Evolutionary conservation across 441 rosid genomes (phyloP), one percentile per base, ranked within the genome.

Genomic region (Erysimum pusillum): DNA sequence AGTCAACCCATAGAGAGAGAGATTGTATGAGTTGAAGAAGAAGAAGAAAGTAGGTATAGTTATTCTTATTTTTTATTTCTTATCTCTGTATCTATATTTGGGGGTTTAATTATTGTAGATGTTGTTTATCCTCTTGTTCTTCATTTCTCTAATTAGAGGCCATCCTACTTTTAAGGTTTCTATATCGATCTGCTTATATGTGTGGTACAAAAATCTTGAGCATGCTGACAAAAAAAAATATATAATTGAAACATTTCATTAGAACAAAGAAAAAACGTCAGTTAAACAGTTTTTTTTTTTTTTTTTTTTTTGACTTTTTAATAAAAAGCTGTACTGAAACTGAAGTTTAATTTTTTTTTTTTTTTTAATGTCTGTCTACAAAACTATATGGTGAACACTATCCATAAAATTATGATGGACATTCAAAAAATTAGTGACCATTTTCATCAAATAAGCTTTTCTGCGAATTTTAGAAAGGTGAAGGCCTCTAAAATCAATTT

Each of bases 131-230:
- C 59, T 69, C 56, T 63, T 25, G 36, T 63, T 58, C 62, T 36
- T 57, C 61, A 36, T 70, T 70, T 77, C 76, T 72, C 34, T 5
- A 22, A 22, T 17, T 22, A 39, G 76, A 64, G 80, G 76, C 39
- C 63, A 36, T 72, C 77, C 81, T 78, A 66, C 77, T 41, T 73
- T 78, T 60, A 39, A 77, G 81, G 69, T 66, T 58, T 48, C 62
- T 36, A 14, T 53, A 44, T 49, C 28, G 28, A 25, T 25, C 18
- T 71, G 22, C 31, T 28, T 36, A 18, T 20, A 32, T 65, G 48
- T 48, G 69, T n/a, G 81, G 81, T 52, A 7, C 54, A 13, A 32
- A 57, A 58, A 58, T 41, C 68, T 39, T 65, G 35, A 9, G 7
- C 35, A 57, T 66, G 12, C 1, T n/a, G n/a, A n/a, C n/a, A n/a